phyloP scores from a whole-genome alignment of 495 filamentous ascomycete species.

The Entonaema liquescens region DNA sequence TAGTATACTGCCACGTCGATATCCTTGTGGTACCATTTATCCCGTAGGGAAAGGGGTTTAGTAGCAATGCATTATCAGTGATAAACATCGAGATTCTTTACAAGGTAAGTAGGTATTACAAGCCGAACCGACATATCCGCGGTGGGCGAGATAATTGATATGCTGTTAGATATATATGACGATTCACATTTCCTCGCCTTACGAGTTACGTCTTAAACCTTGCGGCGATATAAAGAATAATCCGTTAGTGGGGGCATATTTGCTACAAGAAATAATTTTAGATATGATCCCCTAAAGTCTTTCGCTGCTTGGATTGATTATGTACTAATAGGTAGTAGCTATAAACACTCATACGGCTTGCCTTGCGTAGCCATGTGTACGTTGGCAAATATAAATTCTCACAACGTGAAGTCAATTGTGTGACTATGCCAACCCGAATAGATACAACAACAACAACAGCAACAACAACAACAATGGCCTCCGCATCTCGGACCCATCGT shows the following conservation, averaged over 20 bases:
- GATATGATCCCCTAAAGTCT: neutral
- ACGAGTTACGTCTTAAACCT: neutral
- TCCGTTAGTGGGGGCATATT: too few species aligned
- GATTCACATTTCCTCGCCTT: neutral
- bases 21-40: neutral
- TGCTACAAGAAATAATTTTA: neutral
- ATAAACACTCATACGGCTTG: neutral
- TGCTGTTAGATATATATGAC: neutral
- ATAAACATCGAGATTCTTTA: neutral
- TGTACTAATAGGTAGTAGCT: neutral
- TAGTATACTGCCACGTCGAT: neutral
- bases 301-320: neutral
- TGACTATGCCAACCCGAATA: neutral
- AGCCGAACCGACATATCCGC: neutral
- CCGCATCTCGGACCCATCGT: neutral
- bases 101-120: neutral
- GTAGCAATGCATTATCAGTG: neutral
- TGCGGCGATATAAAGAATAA: neutral
- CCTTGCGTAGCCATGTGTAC: neutral
- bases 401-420: neutral
- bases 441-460: neutral
- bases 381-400: neutral
- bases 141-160: neutral
- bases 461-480: slow-evolving; percentile 3
- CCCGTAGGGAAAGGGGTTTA: neutral